A percentile compares a stretch with the other conserved stretches of the same genome.
Conservation (phyloP, 805 yeast species). For the Candida piceae region DNA sequence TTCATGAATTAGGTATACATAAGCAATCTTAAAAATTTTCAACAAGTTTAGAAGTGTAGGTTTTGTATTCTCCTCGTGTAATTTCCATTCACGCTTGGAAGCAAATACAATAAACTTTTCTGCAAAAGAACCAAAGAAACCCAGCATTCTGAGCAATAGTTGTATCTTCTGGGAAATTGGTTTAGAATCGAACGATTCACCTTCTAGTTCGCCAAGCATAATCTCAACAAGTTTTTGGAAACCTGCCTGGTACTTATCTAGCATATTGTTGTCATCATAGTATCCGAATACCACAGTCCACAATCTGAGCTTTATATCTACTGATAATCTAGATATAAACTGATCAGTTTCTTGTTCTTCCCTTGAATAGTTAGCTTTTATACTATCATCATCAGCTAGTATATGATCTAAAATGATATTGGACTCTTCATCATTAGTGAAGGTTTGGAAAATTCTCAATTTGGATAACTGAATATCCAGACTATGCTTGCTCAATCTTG, state of each 20-base stretch:
- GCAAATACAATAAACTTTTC: constrained; percentile 30
- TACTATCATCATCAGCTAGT: constrained; percentile 23
- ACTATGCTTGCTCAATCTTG: constrained; percentile 44
- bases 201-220: constrained; percentile 34
- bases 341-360: constrained; percentile 49
- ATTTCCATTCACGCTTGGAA: constrained; percentile 31
- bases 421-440: constrained; percentile 43
- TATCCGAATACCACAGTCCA: constrained; percentile 69
- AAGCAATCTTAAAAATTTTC: constrained; percentile 38
- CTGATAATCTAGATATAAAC: constrained; percentile 59
- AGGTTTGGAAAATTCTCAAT: constrained; percentile 61
- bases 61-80: constrained; percentile 5
- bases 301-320: constrained; percentile 61
- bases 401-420: constrained; percentile 22
- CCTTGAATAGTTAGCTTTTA: constrained; percentile 25
- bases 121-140: constrained; percentile 49
- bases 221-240: constrained; percentile 47
- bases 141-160: constrained; percentile 44
- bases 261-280: constrained; percentile 34
- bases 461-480: constrained; percentile 64
- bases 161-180: constrained; percentile 33
- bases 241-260: constrained; percentile 39
- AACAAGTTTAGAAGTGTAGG: constrained; percentile 21
- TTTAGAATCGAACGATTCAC: constrained; percentile 18
- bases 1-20: constrained; percentile 48